Conservation (phyloP, 192 early-diverging fungal species). For the Backusella morwellensis region DNA sequence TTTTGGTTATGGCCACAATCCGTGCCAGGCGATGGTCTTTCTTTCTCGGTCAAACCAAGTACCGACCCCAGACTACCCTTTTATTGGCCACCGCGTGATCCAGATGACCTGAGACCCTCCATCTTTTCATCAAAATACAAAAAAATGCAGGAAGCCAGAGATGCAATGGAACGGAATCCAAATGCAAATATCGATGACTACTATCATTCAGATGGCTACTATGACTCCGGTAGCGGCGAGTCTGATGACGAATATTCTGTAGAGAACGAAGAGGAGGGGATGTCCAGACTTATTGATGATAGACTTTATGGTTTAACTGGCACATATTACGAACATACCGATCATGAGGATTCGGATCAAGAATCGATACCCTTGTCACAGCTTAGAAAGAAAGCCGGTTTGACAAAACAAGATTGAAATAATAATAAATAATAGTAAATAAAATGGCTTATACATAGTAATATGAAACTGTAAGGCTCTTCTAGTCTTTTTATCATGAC, state of each 20-base stretch:
- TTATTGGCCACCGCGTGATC: conserved; percentile 38
- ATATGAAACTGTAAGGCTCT: too few species aligned
- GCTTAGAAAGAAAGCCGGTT: neutral
- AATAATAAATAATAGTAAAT: neutral
- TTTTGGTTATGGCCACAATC: conserved; percentile 78
- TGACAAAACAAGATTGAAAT: conserved; percentile 10
- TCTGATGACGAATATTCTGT: conserved; percentile 21
- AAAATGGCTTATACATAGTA: neutral
- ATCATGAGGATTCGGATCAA: neutral
- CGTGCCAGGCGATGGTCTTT: conserved; percentile 62
- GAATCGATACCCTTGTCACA: conserved; percentile 6
- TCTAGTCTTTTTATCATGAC: too few species aligned
- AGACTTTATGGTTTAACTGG: conserved; percentile 11
- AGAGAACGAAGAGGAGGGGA: conserved; percentile 19
- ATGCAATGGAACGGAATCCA: neutral
- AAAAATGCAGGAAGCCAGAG: conserved; percentile 18
- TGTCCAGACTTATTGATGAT: neutral
- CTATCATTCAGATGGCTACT: conserved; percentile 20
- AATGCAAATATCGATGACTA: neutral
- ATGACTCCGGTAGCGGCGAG: conserved; percentile 31
- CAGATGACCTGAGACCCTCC: conserved; percentile 38
- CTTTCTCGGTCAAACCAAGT: conserved; percentile 56
- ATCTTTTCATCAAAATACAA: conserved; percentile 29
- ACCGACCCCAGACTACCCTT: conserved; percentile 25
- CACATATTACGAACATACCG: neutral